Evolutionary conservation across 192 early-diverging fungal genomes (phyloP), one percentile per base, ranked within the genome.

Genomic region (Coemansia sp.): DNA sequence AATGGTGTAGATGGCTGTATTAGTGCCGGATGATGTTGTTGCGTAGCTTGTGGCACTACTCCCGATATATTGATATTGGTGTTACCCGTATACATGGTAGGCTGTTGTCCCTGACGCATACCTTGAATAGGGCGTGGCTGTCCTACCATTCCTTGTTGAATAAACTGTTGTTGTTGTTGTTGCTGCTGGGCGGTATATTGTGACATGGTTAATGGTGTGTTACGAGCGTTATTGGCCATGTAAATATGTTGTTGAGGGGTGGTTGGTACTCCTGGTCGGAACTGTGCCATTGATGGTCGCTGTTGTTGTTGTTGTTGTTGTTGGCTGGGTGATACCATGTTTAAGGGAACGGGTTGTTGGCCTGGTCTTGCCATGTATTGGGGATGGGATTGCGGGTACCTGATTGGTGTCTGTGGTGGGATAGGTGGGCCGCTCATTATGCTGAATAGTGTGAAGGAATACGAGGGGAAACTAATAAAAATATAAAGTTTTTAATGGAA

Each of bases 21-120:
- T n/a, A 83, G 67, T 15, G 80, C 48, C 12, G 75, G n/a, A n/a
- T n/a, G 75, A 38, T 83, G 80, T 33, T 68, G 65, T 38, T 77
- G 80, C 45, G 73, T 72, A 2, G 64, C 69, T 11, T 64, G 69
- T 9, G 73, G 45, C 1, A 72, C 71, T 37, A 74, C 69, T 3
- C 75, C 80, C 2, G 69, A 64, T 0, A 70, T 57, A 11, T 64
- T 66, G 36, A 74, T 72, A 37, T 72, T 76, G 0, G 67, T 57
- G 37, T 48, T 67, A 4, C 78, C 78, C 4, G 67, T 72, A 66
- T 68, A 71, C 52, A 58, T 22, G 15, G 43, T 37, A 3, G 61
- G 65, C 35, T 73, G 65, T 36, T 73, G 71, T 8, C 41, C 34
- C 12, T 54, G 56, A 22, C 66, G 78, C 8, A 48, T 48, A 14